phyloP scores from a whole-genome alignment of 2,329 filamentous ascomycete genomes.

The Penicillium sp. region DNA sequence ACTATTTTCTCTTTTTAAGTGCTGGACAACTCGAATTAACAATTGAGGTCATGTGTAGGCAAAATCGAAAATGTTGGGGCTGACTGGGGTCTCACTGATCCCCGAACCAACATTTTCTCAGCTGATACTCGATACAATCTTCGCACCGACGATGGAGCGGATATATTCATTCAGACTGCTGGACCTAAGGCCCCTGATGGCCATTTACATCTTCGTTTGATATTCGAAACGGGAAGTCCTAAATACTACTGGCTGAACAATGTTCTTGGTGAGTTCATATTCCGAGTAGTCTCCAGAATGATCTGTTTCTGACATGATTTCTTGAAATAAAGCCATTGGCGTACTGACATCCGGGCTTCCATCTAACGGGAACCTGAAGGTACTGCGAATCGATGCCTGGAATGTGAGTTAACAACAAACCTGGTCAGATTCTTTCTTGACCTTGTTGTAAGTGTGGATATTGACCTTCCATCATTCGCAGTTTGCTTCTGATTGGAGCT shows the following conservation, averaged over 20 bases:
- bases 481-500: slow-evolving; percentile 26
- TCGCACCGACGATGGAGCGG: slow-evolving; percentile 26
- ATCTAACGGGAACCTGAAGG: slow-evolving; percentile 7
- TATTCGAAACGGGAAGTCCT: slow-evolving; percentile 25
- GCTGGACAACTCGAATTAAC: too few relatives aligned
- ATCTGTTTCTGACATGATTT: not conserved
- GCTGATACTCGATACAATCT: slow-evolving; percentile 32
- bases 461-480: not conserved
- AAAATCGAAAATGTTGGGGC: slow-evolving; percentile 27
- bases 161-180: slow-evolving; percentile 26
- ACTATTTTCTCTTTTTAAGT: not conserved
- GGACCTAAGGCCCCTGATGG: slow-evolving; percentile 21
- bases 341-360: slow-evolving; percentile 15
- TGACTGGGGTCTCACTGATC: slow-evolving; percentile 27
- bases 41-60: slow-evolving; percentile 7
- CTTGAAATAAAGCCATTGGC: slow-evolving; percentile 21
- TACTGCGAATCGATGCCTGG: slow-evolving; percentile 28
- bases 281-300: not conserved
- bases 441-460: not conserved
- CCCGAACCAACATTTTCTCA: slow-evolving; percentile 25
- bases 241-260: slow-evolving; percentile 33
- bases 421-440: not conserved
- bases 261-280: slow-evolving; percentile 22
- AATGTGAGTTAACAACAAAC: slow-evolving; percentile 21
- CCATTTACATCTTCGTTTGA: slow-evolving; percentile 23